These are phyloP conservation scores for Metarhizium guizhouense DNA, from an alignment of 2,329 filamentous ascomycete species.

Conservation along the genomic window DNA sequence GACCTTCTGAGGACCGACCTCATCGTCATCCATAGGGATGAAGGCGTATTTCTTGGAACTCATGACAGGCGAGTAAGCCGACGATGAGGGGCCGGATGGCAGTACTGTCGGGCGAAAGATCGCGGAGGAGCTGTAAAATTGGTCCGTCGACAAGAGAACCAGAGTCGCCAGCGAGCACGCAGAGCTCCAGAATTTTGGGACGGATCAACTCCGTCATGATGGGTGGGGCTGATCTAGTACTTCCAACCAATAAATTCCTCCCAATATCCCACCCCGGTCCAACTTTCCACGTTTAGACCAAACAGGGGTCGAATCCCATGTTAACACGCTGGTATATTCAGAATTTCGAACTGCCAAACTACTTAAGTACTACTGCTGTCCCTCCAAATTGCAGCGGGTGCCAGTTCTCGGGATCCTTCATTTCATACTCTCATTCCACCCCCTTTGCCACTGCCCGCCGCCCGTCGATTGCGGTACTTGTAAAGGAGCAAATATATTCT, in stretches of 20 bases:
- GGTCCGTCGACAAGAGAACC: neutral
- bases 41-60: constrained; percentile 56
- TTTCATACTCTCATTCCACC: neutral
- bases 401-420: neutral
- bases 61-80: constrained; percentile 21
- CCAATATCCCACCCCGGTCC: neutral
- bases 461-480: constrained; percentile 1
- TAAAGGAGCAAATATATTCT: neutral
- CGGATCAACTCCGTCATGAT: neutral
- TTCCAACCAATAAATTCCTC: neutral
- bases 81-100: neutral
- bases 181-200: neutral
- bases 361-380: neutral
- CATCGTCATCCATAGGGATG: constrained; percentile 57
- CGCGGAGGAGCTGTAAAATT: neutral
- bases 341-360: neutral
- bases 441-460: constrained; percentile 4
- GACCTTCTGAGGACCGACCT: constrained; percentile 46
- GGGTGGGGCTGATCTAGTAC: neutral
- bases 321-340: constrained; percentile 27
- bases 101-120: neutral
- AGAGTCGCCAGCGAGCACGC: neutral
- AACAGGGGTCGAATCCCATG: constrained; percentile 9
- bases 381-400: neutral
- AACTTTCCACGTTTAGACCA: neutral